Evolutionary conservation across 202 grass and related monocot genomes (phyloP).

Genomic region (Bolboschoenoplectus hybrid): DNA sequence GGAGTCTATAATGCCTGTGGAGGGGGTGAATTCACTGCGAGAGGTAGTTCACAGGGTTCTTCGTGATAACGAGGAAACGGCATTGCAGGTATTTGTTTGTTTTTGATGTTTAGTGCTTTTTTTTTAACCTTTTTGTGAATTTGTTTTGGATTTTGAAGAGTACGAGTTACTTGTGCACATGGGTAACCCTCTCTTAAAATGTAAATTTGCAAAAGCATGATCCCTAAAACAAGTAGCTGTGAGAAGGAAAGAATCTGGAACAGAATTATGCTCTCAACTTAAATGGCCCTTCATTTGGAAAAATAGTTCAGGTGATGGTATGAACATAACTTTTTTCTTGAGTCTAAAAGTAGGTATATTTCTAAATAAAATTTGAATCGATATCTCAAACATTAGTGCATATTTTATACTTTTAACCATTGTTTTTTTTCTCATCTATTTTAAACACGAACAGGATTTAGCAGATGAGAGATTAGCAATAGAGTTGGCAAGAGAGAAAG

Average conservation of each 20-base stretch:
- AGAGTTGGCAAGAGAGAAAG: constrained; percentile 65
- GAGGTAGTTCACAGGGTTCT: constrained; percentile 69
- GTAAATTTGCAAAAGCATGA: constrained; percentile 16
- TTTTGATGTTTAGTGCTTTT: not conserved
- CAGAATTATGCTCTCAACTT: constrained; percentile 3
- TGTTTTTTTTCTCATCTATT: constrained; percentile 15
- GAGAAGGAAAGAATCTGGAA: not conserved
- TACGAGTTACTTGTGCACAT: not conserved
- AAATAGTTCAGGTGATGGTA: not conserved
- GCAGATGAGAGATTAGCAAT: constrained; percentile 60
- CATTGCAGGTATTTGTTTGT: constrained; percentile 64
- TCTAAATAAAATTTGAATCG: not conserved
- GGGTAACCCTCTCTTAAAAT: not conserved
- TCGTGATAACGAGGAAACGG: constrained; percentile 60
- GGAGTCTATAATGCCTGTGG: constrained; percentile 67
- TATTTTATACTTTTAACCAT: not conserved
- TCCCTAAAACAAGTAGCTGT: not conserved
- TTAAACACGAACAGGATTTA: constrained; percentile 61
- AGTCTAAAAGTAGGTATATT: not conserved
- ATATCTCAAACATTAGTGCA: constrained; percentile 21
- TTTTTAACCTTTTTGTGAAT: not conserved
- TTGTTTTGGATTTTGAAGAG: not conserved
- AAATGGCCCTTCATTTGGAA: not conserved
- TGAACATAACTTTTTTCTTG: constrained; percentile 3
- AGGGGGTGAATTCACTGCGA: constrained; percentile 68